Base-by-base conservation (phyloP, 768 basidiomycete genomes). In the Favolaschia claudopus region DNA sequence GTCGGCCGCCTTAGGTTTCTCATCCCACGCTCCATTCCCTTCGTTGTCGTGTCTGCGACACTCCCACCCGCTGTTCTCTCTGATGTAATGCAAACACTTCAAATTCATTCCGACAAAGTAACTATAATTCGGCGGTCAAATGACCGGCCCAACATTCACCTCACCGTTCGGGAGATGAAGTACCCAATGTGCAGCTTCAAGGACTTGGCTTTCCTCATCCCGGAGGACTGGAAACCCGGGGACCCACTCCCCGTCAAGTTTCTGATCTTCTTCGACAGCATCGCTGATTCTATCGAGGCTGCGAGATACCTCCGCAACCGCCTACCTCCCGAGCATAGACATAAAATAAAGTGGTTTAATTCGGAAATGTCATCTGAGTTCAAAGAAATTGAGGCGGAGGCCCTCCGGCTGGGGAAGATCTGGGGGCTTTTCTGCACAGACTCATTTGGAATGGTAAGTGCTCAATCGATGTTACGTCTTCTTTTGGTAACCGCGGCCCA, bases 21-120 rank as follows among this genome's bases (percentile, higher is more conserved):
- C 8, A 61, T 81, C 9, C 64, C 74, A 4, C 57, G 57, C 9
- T 9, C 19, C 1, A 65, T 75, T 15, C 73, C 69, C 6, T 71
- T 76, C 34, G 66, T 71, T 27, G 55, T 75, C 13, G 62, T 69
- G 6, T 78, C 76, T 0, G 77, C 78, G 2, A 80, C 77, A 0
- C 62, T 78, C 2, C 71, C 74, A 0, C 52, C 63, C 6, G 24
- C 44, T 0, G 48, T 74, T 0, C 66, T 75, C 0, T 17, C 39
- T 2, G 68, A 73, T 45, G 49, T 76, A 2, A 58, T 43, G 15
- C 19, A 47, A 1, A 62, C 64, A 13, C 58, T 76, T 0, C 65
- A 65, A 2, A 53, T 77, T 31, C 47, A 39, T 5, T 17, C 29
- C 13, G 45, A 60, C 6, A 62, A 65, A 22, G 24, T 27, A 6